A percentile compares a stretch with the other conserved stretches of the same genome.
These are phyloP conservation scores for Chytriomyces sp. DNA, from an alignment of 192 early-diverging fungal species.

Conservation along the genomic window DNA sequence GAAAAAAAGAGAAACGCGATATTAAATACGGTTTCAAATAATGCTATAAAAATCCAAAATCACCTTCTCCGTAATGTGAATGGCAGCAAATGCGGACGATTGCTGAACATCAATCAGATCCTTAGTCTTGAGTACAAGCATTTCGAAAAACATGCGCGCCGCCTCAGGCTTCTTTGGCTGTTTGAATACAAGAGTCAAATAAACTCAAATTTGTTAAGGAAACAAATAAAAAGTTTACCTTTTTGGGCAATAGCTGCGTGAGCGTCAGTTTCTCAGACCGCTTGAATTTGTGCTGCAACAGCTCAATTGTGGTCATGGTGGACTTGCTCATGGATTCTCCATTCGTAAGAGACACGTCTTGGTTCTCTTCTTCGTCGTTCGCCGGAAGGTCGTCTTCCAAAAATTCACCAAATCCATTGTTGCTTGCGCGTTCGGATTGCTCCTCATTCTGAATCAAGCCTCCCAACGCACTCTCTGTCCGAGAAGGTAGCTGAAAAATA, in stretches of 20 bases:
- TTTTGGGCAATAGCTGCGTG: conserved; percentile 10
- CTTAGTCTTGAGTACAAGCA: conserved; percentile 87
- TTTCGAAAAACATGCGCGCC: conserved; percentile 89
- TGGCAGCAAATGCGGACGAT: conserved; percentile 79
- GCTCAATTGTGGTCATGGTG: conserved; percentile 40
- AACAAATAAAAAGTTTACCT: conserved; percentile 1
- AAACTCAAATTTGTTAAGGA: conserved; percentile 17
- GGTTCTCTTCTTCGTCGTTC: conserved; percentile 11
- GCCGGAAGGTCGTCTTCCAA: conserved; percentile 20
- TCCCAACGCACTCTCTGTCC: not conserved
- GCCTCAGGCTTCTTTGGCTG: conserved; percentile 68
- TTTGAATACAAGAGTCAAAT: conserved; percentile 25
- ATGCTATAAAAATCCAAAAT: not conserved
- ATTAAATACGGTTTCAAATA: too few species aligned
- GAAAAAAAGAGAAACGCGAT: too few species aligned
- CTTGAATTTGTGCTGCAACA: conserved; percentile 41
- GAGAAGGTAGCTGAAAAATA: not conserved
- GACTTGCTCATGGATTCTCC: conserved; percentile 39
- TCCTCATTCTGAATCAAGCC: not conserved
- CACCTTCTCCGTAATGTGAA: conserved; percentile 64
- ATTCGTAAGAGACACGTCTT: conserved; percentile 30
- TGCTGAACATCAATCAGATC: conserved; percentile 85
- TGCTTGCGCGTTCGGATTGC: not conserved
- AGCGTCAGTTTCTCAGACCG: not conserved
- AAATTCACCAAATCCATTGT: not conserved